phyloP scores from a whole-genome alignment of 1,139 yeast species.

The Yamadazyma spencermartinsiae region DNA sequence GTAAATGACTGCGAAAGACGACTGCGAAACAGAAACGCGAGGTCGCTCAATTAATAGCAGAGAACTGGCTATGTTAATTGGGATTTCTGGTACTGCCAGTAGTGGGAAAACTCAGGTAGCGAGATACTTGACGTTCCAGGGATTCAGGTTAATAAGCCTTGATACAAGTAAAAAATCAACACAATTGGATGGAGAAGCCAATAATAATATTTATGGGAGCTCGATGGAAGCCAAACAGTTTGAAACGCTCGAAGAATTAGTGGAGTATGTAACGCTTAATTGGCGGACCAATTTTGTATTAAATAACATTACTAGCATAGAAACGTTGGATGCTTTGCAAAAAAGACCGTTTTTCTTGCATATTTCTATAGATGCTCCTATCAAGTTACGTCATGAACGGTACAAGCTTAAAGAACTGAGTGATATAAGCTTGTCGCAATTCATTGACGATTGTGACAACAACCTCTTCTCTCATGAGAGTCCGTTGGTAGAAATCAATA shows the following conservation, averaged over 20 bases:
- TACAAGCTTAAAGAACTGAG: conserved; percentile 26
- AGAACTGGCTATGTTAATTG: conserved; percentile 59
- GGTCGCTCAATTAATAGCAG: neutral
- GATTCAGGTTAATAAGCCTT: conserved; percentile 44
- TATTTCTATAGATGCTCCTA: conserved; percentile 76
- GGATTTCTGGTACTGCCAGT: conserved; percentile 69
- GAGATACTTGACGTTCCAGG: conserved; percentile 55
- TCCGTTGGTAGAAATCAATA: conserved; percentile 50
- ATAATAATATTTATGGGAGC: conserved; percentile 8
- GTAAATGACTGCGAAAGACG: neutral
- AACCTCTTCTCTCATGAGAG: conserved; percentile 36
- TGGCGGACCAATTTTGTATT: conserved; percentile 72
- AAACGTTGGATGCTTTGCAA: conserved; percentile 49
- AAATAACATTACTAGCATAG: conserved; percentile 45
- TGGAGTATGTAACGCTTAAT: conserved; percentile 64
- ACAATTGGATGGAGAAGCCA: conserved; percentile 3
- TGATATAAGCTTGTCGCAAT: conserved; percentile 35
- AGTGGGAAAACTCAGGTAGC: conserved; percentile 73
- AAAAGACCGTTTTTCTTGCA: conserved; percentile 88
- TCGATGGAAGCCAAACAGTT: conserved; percentile 23
- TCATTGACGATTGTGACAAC: conserved; percentile 48
- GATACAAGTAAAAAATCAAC: too few species aligned
- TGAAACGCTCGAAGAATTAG: conserved; percentile 41
- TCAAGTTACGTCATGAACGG: conserved; percentile 53
- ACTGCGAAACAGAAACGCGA: neutral